Evolutionary conservation across 306 rosid species (phyloP), one percentile per base, ranked within the genome.

Genomic region (Vicia sativa): DNA sequence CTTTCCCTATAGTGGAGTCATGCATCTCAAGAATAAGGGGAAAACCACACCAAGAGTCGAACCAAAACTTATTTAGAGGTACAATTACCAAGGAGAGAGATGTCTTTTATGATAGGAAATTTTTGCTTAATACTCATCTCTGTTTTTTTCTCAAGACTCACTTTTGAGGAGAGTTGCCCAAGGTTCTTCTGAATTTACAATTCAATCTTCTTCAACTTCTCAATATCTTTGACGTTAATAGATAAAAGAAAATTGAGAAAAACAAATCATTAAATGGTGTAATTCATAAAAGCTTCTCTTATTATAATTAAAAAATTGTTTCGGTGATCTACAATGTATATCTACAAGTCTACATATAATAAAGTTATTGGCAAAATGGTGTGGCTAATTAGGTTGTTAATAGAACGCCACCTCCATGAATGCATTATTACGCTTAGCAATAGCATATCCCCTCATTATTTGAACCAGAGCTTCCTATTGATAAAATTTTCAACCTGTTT

Each of bases 401-500:
- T 60, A n/a, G 42, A 53, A 45, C 1, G 61, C 72, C 73, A 59
- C 50, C 60, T 67, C 62, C 52, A 70, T 6, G 73, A 56, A 68
- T 62, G 67, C 71, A 37, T 74, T 76, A 46, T 73, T 49, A 16
- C 11, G 26, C 21, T 49, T 18, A 49, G 11, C 26, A 74, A 0
- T 74, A 54, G 14, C 62, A 68, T 62, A 34, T 31, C 37, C 74
- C 64, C 78, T 70, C 71, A 26, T 87, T 85, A 81, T 87, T 79
- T 69, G 44, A 79, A 84, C 70, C 68, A 55, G 48, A 49, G 62
- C 75, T 64, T 73, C 62, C 67, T 59, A 58, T 42, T 52, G 54
- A 81, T 73, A 56, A 81, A 76, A 80, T 26, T 55, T 62, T 81
- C 62, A 73, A 69, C 29, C 75, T 37, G 82, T 81, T 79, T 86